Conservation (phyloP, 169 alveolate genomes). For the Eimeria maxima region DNA sequence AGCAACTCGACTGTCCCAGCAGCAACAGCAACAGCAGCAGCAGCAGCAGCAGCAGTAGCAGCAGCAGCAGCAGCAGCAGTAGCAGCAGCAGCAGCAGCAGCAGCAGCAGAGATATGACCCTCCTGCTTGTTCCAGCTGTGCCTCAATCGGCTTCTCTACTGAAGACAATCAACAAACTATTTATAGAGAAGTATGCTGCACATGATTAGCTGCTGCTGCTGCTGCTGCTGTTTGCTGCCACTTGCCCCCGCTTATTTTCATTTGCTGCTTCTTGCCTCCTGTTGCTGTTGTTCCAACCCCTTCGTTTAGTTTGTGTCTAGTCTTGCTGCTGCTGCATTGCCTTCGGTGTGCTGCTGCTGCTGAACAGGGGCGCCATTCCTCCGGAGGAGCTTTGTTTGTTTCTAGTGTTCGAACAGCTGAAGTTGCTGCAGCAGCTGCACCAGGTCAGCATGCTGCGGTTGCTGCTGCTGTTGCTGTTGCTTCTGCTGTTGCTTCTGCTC, state of each 20-base stretch:
- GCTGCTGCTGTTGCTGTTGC: constrained; percentile 45
- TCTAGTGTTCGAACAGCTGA: constrained; percentile 49
- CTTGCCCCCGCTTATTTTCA: neutral
- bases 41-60: neutral
- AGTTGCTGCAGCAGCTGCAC: constrained; percentile 62
- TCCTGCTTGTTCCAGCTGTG: constrained; percentile 8
- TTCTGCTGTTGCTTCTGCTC: neutral
- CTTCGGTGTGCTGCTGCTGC: constrained; percentile 44
- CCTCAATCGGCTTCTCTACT: constrained; percentile 27
- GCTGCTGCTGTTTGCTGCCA: neutral
- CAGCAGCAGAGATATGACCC: constrained; percentile 42
- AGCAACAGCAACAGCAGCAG: neutral
- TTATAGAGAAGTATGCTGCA: neutral
- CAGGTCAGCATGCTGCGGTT: neutral
- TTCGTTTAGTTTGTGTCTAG: neutral
- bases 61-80: too few relatives aligned
- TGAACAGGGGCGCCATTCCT: constrained; percentile 26
- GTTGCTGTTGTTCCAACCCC: neutral
- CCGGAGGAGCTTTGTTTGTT: constrained; percentile 41
- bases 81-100: constrained; percentile 25
- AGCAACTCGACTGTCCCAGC: constrained; percentile 3
- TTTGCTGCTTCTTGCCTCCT: neutral
- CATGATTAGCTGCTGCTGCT: constrained; percentile 18
- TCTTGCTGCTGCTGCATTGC: constrained; percentile 1
- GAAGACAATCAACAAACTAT: neutral